Evolutionary conservation across 148 eudicot species (phyloP).

Genomic region (Dianthus caryophyllus): DNA sequence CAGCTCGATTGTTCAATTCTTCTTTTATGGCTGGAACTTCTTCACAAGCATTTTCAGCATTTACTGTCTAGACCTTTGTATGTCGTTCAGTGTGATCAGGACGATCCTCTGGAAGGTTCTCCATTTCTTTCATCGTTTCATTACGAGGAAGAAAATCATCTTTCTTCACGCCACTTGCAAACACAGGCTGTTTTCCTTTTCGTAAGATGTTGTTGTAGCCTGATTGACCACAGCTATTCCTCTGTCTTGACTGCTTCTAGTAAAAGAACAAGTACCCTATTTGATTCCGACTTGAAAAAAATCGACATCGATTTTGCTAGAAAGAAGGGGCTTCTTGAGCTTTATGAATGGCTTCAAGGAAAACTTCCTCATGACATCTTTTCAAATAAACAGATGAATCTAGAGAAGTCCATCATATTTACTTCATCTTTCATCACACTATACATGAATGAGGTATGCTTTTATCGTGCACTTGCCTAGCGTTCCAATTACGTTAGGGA

Average conservation of each 20-base stretch:
- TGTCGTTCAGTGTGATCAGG: slow-evolving; percentile 25
- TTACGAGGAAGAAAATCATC: slow-evolving; percentile 20
- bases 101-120: slow-evolving; percentile 58
- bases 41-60: slow-evolving; percentile 54
- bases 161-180: slow-evolving; percentile 55
- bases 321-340: slow-evolving; percentile 46
- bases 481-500: neutral
- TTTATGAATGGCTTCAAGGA: slow-evolving; percentile 59
- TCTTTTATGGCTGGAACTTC: slow-evolving; percentile 54
- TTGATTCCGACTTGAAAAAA: slow-evolving; percentile 21
- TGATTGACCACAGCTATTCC: slow-evolving; percentile 35
- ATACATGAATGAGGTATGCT: slow-evolving; percentile 65
- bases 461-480: slow-evolving; percentile 2
- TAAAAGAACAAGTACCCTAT: slow-evolving; percentile 24
- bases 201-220: slow-evolving; percentile 55
- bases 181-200: slow-evolving; percentile 65
- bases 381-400: slow-evolving; percentile 28
- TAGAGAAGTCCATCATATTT: slow-evolving; percentile 44
- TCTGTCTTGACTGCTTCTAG: slow-evolving; percentile 29
- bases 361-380: slow-evolving; percentile 37
- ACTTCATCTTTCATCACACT: slow-evolving; percentile 60
- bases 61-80: slow-evolving; percentile 47
- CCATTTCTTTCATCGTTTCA: slow-evolving; percentile 45
- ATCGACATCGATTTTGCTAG: slow-evolving; percentile 26
- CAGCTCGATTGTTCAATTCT: slow-evolving; percentile 32